Evolutionary conservation across 495 filamentous ascomycete species (phyloP).

Genomic region (Aspergillus wentii): DNA sequence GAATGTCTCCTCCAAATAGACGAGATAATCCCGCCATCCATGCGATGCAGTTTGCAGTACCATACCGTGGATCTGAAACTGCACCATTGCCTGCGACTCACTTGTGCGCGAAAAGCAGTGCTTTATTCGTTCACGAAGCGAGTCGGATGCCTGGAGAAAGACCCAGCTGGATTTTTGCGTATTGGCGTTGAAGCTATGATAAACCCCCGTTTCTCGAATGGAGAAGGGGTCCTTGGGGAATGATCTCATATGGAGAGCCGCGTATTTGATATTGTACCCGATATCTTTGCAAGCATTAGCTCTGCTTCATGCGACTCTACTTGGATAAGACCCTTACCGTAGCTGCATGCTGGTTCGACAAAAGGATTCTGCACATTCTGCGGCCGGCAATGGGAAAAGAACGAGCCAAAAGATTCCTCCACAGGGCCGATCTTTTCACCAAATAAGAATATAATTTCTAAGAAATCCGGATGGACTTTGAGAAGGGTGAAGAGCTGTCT

Average conservation of each 20-base stretch:
- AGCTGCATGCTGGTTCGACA: background rate
- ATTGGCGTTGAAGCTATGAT: background rate
- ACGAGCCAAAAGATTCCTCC: background rate
- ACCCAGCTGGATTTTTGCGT: background rate
- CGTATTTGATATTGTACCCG: constrained; percentile 1
- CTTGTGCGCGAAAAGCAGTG: background rate
- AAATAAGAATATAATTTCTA: background rate
- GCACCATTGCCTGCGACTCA: background rate
- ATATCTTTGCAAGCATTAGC: too few relatives aligned
- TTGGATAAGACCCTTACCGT: too few relatives aligned
- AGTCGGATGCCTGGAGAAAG: background rate
- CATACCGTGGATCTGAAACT: background rate
- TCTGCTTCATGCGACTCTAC: too few relatives aligned
- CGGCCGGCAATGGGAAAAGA: background rate
- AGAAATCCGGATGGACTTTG: background rate
- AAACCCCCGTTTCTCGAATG: background rate
- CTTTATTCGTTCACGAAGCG: background rate
- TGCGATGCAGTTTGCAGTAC: background rate
- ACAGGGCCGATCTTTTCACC: background rate
- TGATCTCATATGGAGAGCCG: background rate
- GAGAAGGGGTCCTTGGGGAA: constrained; percentile 1
- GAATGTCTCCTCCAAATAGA: constrained; percentile 1
- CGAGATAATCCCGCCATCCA: constrained; percentile 1
- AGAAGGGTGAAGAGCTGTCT: background rate
- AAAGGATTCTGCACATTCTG: background rate